Evolutionary conservation across 768 basidiomycete species (phyloP).

Genomic region (Imleria badia): DNA sequence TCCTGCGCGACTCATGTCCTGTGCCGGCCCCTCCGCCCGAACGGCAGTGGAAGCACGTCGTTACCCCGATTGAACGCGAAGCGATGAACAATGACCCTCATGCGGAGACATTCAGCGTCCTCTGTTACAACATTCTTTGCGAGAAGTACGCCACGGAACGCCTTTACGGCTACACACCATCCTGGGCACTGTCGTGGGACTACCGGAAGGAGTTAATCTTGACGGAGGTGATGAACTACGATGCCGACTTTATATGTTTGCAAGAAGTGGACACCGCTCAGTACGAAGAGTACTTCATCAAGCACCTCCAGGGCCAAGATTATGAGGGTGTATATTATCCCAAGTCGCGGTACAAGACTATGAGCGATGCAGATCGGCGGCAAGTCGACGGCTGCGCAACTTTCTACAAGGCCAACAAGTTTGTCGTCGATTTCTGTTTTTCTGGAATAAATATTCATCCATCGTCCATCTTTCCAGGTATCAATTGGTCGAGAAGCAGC

Average conservation of each 20-base stretch:
- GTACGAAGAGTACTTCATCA: constrained; percentile 88
- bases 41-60: constrained; percentile 70
- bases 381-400: constrained; percentile 95
- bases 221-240: constrained; percentile 75
- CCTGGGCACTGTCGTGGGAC: constrained; percentile 95
- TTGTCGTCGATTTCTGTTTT: constrained; percentile 34
- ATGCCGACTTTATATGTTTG: constrained; percentile 88
- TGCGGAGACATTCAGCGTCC: constrained; percentile 73
- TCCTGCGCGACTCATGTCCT: constrained; percentile 92
- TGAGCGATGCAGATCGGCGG: constrained; percentile 82
- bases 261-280: constrained; percentile 94
- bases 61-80: constrained; percentile 59
- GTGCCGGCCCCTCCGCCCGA: constrained; percentile 78
- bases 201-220: constrained; percentile 89
- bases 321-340: constrained; percentile 94
- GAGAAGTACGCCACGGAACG: constrained; percentile 85
- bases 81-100: constrained; percentile 58
- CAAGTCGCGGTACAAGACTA: constrained; percentile 90
- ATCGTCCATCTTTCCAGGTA: constrained; percentile 68
- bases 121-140: constrained; percentile 95
- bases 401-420: constrained; percentile 91
- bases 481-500: constrained; percentile 87
- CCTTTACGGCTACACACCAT: constrained; percentile 94
- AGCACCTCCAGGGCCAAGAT: constrained; percentile 65
- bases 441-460: constrained; percentile 1